Base-by-base conservation (phyloP, 495 filamentous ascomycete species). In the Lineolata rhizophorae region DNA sequence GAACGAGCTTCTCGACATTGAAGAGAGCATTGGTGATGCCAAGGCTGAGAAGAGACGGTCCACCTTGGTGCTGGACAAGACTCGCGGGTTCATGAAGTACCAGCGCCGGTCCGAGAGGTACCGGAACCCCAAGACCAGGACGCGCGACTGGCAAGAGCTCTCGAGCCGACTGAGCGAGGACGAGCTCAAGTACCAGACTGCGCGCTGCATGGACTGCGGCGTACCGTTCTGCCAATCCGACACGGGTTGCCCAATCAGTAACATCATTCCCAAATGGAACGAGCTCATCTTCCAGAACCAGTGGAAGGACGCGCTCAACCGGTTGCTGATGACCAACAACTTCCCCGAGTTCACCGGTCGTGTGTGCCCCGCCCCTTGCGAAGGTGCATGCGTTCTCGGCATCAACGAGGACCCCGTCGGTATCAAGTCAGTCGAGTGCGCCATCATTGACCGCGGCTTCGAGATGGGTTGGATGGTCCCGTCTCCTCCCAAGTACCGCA, bases 231-330 rank as follows among this genome's bases (percentile, higher is more conserved):
- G 87, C 47, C 87, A 99, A 52, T 93, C 83, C 5, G 87, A 99
- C 41, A 81, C 79, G 37, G 87, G 87, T 31, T 99, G 87, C 52
- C 87, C 87, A 0, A 94, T 99, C 55, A 90, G 80, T 45, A 99
- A 99, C 59, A 94, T 99, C 54, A 99, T 99, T 49, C 87, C 87
- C 27, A 99, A 99, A 49, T 99, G 83, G 83, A 95, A 94, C 35
- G 90, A 95, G 35, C 47, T 95, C 12, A 73, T 94, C 0, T 94
- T 94, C 60, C 67, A 76, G 47, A 77, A 78, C 46, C 78, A 93
- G 45, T 99, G 87, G 87, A 71, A 71, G 43, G 87, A 95, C 56
- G 87, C 87, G 13, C 71, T 95, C 12, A 90, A 92, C 57, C 76
- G 84, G 30, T 61, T 99, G 20, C 64, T 95, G 35, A 92, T 93